Evolutionary conservation across 2,329 filamentous ascomycete species (phyloP).

Genomic region (Neonectria hederae): DNA sequence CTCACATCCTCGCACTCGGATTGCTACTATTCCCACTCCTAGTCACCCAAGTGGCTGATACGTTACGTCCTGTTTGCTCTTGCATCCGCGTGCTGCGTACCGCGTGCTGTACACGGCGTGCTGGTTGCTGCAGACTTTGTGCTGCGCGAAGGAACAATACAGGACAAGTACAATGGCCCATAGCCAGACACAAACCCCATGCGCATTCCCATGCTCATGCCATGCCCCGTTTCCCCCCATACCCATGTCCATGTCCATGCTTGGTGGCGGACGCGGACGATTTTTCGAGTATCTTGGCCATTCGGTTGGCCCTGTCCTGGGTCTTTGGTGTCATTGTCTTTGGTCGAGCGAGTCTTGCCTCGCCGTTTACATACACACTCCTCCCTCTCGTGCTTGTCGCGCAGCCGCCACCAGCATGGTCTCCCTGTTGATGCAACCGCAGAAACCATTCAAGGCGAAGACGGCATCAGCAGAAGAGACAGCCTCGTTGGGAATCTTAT

Average conservation of each 20-base stretch:
- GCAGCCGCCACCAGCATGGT: slow-evolving; percentile 6
- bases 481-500: neutral
- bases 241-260: slow-evolving; percentile 10
- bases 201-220: slow-evolving; percentile 1
- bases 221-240: slow-evolving; percentile 2
- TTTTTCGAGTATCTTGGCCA: slow-evolving; percentile 10
- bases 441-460: neutral
- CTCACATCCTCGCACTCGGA: neutral
- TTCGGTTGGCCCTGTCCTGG: neutral
- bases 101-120: neutral
- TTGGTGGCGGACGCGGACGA: slow-evolving; percentile 12
- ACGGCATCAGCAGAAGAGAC: neutral
- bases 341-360: neutral
- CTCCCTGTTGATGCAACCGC: slow-evolving; percentile 3
- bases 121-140: slow-evolving; percentile 16
- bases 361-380: slow-evolving; percentile 11
- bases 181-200: neutral
- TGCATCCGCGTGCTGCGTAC: slow-evolving; percentile 8
- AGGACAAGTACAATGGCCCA: neutral
- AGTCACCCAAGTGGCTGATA: neutral
- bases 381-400: neutral
- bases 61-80: slow-evolving; percentile 15
- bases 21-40: neutral
- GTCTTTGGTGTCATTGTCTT: slow-evolving; percentile 2
- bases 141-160: slow-evolving; percentile 9